Conservation (phyloP, 345 rosid species). For the Salix purpurea region DNA sequence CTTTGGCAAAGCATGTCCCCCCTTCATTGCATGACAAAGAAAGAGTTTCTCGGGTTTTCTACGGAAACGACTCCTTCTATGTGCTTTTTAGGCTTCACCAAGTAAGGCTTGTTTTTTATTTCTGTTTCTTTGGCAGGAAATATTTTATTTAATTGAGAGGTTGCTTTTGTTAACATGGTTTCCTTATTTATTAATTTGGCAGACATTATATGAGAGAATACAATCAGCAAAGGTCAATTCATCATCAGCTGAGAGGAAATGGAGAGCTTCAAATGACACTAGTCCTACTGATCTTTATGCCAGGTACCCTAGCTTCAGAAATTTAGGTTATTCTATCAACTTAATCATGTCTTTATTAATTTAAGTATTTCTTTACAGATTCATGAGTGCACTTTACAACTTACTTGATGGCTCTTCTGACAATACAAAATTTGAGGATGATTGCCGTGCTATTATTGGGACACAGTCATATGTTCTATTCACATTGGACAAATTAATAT, state of each 20-base stretch:
- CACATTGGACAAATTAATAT: conserved; percentile 89
- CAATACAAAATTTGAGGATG: conserved; percentile 92
- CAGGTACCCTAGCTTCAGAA: conserved; percentile 44
- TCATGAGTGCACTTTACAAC: conserved; percentile 86
- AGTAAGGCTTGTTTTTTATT: conserved; percentile 36
- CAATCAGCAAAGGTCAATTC: conserved; percentile 88
- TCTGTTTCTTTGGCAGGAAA: neutral
- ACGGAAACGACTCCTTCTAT: conserved; percentile 91
- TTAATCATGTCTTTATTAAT: conserved; percentile 4
- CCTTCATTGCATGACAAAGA: conserved; percentile 42
- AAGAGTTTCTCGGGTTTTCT: conserved; percentile 61
- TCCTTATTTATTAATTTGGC: conserved; percentile 13
- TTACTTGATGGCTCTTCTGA: conserved; percentile 92
- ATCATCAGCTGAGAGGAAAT: conserved; percentile 77
- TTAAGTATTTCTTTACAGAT: conserved; percentile 37
- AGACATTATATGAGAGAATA: conserved; percentile 87
- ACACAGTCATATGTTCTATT: conserved; percentile 91
- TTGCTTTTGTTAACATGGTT: conserved; percentile 10
- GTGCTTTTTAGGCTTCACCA: conserved; percentile 95
- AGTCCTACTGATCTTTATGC: conserved; percentile 71
- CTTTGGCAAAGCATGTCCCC: conserved; percentile 74
- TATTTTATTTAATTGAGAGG: neutral
- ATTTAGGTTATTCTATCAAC: neutral
- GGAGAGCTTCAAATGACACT: conserved; percentile 74
- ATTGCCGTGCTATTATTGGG: conserved; percentile 92